A percentile compares a stretch with the other conserved stretches of the same genome.
These are phyloP conservation scores for Zasmidium angulare DNA, from an alignment of 2,329 filamentous ascomycete genomes.

Conservation along the genomic window DNA sequence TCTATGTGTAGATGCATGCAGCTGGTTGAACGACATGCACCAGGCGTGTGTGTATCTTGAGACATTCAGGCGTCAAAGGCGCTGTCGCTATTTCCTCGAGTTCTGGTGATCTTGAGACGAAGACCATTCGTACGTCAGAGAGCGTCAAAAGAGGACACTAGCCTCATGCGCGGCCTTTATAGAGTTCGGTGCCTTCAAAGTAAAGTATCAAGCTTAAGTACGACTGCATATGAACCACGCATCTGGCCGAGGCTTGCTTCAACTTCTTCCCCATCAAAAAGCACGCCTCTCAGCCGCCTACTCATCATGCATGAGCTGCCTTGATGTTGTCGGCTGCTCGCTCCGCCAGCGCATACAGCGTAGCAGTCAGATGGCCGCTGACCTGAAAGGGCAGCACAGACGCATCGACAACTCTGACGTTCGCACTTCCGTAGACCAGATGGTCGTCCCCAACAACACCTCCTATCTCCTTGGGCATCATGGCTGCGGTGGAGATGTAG, in stretches of 20 bases:
- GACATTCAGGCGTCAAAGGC: too few relatives aligned
- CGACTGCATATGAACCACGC: background rate
- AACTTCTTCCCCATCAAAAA: too few relatives aligned
- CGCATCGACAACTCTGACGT: slow-evolving; percentile 28
- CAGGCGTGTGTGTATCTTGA: too few relatives aligned
- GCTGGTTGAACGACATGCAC: too few relatives aligned
- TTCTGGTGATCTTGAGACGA: too few relatives aligned
- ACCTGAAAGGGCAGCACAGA: slow-evolving; percentile 27
- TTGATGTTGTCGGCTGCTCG: slow-evolving; percentile 31
- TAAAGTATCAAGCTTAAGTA: background rate
- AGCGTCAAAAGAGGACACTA: background rate
- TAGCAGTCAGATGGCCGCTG: slow-evolving; percentile 16
- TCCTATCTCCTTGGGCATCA: slow-evolving; percentile 23
- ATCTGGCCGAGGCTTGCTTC: too few relatives aligned
- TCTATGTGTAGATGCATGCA: too few relatives aligned
- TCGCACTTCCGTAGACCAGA: slow-evolving; percentile 21
- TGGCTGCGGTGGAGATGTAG: slow-evolving; percentile 26
- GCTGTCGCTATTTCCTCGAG: too few relatives aligned
- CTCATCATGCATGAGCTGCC: slow-evolving; percentile 2
- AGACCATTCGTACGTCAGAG: background rate
- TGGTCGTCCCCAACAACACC: slow-evolving; percentile 29
- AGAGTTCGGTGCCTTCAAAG: background rate
- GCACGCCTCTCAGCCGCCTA: too few relatives aligned
- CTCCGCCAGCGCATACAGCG: slow-evolving; percentile 34
- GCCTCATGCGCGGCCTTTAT: background rate